Conservation (phyloP, 2,329 filamentous ascomycete genomes). For the Aspergillus tanneri region DNA sequence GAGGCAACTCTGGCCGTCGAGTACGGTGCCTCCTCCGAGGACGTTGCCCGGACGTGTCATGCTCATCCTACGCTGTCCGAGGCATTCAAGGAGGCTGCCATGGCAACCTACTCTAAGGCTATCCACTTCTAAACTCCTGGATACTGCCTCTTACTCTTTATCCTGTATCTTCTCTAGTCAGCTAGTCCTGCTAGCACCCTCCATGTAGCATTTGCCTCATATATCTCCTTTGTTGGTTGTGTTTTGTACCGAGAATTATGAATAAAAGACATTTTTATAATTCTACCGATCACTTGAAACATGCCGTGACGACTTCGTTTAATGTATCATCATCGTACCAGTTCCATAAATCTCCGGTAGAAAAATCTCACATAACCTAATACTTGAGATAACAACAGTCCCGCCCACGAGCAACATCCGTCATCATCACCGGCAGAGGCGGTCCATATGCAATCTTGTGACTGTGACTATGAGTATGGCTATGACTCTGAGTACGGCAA, state of each 20-base stretch:
- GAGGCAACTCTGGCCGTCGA: slow-evolving; percentile 93
- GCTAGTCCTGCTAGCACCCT: slow-evolving; percentile 38
- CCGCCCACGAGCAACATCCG: slow-evolving; percentile 1
- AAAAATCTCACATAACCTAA: background rate
- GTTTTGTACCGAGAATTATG: slow-evolving; percentile 20
- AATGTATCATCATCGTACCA: too few relatives aligned
- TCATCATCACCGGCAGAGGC: slow-evolving; percentile 13
- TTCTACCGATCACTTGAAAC: too few relatives aligned
- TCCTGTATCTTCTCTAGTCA: slow-evolving; percentile 29
- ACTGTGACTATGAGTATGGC: background rate
- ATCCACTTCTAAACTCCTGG: slow-evolving; percentile 79
- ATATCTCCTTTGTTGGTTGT: slow-evolving; percentile 29
- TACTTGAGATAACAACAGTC: background rate
- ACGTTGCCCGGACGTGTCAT: slow-evolving; percentile 91
- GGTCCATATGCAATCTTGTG: slow-evolving; percentile 18
- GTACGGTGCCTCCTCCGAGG: slow-evolving; percentile 93
- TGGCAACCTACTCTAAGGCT: slow-evolving; percentile 92
- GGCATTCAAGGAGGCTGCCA: slow-evolving; percentile 99
- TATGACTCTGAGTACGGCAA: too few relatives aligned
- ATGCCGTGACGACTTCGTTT: too few relatives aligned
- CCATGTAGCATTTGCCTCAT: slow-evolving; percentile 41
- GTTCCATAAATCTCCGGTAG: too few relatives aligned
- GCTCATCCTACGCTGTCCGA: slow-evolving; percentile 94
- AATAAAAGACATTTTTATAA: slow-evolving; percentile 17
- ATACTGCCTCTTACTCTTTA: slow-evolving; percentile 21